Percentiles rank a stretch among this genome's conserved stretches.
phyloP scores from a whole-genome alignment of 768 basidiomycete species.

The Ramaria rubella region DNA sequence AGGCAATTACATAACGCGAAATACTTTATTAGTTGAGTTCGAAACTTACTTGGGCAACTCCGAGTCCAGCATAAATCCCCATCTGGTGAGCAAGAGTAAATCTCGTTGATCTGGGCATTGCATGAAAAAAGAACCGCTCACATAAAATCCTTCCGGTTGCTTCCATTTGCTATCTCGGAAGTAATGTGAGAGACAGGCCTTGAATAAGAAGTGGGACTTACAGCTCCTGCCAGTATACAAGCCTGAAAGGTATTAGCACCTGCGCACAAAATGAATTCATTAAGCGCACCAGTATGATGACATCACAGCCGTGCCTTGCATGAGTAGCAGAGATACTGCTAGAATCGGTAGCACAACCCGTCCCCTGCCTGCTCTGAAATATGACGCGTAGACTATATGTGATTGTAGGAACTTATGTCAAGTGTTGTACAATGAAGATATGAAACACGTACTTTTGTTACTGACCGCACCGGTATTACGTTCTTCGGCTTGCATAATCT shows the following conservation, averaged over 20 bases:
- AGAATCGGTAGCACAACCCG: conserved; percentile 57
- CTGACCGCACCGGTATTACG: conserved; percentile 70
- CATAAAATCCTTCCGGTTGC: conserved; percentile 62
- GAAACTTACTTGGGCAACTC: conserved; percentile 48
- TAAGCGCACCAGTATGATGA: conserved; percentile 70
- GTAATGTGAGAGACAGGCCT: conserved; percentile 5
- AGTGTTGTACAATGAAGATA: background rate
- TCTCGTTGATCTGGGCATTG: background rate
- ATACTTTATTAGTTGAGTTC: background rate
- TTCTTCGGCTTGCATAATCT: conserved; percentile 80
- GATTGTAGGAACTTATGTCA: background rate
- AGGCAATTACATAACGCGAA: background rate
- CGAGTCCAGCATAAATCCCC: conserved; percentile 73
- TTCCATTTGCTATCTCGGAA: conserved; percentile 42
- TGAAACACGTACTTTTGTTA: conserved; percentile 16
- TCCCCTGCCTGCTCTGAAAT: conserved; percentile 67
- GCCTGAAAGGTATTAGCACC: conserved; percentile 37
- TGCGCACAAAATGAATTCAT: too few species aligned
- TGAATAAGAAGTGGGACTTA: conserved; percentile 23
- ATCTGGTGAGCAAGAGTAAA: conserved; percentile 41
- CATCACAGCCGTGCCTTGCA: conserved; percentile 68
- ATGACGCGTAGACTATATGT: conserved; percentile 36
- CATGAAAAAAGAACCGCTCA: conserved; percentile 27
- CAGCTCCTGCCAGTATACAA: conserved; percentile 81
- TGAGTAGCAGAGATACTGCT: conserved; percentile 49